Percentiles rank a stretch among this genome's conserved stretches.
phyloP scores from a whole-genome alignment of 306 rosid genomes.

The Coriaria nepalensis region DNA sequence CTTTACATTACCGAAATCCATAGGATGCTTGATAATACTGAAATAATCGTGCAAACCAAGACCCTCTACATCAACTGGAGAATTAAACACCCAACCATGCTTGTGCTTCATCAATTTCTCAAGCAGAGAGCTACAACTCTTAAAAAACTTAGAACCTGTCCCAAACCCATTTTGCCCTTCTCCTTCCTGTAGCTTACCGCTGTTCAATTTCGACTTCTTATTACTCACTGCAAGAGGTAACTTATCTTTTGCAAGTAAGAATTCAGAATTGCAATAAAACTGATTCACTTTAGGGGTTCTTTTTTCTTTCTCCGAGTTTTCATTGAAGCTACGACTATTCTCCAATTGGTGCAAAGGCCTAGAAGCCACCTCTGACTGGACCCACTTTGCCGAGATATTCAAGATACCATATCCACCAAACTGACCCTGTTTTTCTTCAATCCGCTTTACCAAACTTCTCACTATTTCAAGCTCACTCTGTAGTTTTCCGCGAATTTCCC shows the following conservation, averaged over 20 bases:
- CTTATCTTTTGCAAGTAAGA: slow-evolving; percentile 87
- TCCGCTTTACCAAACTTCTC: slow-evolving; percentile 57
- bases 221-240: slow-evolving; percentile 80
- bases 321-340: slow-evolving; percentile 56
- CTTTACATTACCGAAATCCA: slow-evolving; percentile 90
- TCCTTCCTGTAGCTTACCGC: slow-evolving; percentile 62
- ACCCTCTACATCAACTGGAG: slow-evolving; percentile 67
- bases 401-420: slow-evolving; percentile 25
- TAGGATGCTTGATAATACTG: slow-evolving; percentile 63
- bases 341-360: slow-evolving; percentile 64
- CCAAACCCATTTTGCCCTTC: slow-evolving; percentile 42
- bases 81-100: slow-evolving; percentile 85
- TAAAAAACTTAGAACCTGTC: slow-evolving; percentile 69
- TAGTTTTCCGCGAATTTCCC: slow-evolving; percentile 51
- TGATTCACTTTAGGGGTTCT: slow-evolving; percentile 92
- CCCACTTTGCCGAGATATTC: slow-evolving; percentile 29
- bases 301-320: slow-evolving; percentile 79
- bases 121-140: slow-evolving; percentile 81
- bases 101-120: slow-evolving; percentile 90
- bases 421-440: slow-evolving; percentile 70
- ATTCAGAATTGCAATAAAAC: slow-evolving; percentile 74
- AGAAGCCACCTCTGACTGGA: slow-evolving; percentile 49
- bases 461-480: slow-evolving; percentile 50
- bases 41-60: slow-evolving; percentile 90
- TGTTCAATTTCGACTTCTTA: slow-evolving; percentile 58